Conservation (phyloP, 73 alveolate genomes). For the Uronychia binucleata region DNA sequence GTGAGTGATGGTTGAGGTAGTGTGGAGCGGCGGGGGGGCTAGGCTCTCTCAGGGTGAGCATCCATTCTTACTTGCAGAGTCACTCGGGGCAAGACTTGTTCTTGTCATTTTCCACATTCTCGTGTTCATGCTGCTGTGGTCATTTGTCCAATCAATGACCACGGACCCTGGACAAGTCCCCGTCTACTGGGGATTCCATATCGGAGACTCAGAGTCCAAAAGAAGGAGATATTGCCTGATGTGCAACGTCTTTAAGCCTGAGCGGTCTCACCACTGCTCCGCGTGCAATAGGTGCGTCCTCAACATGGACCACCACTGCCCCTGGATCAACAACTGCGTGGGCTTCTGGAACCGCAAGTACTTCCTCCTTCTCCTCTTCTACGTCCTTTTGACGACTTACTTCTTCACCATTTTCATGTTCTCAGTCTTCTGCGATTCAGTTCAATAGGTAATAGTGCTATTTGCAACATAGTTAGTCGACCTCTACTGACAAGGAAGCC, state of each 20-base stretch:
- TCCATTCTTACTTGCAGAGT: slow-evolving; percentile 20
- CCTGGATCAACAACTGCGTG: slow-evolving; percentile 96
- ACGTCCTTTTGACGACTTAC: slow-evolving; percentile 43
- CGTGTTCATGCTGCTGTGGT: slow-evolving; percentile 74
- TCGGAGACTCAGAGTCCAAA: slow-evolving; percentile 86
- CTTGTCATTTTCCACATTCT: slow-evolving; percentile 67
- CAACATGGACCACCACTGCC: slow-evolving; percentile 96
- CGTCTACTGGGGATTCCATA: slow-evolving; percentile 91
- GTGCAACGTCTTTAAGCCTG: slow-evolving; percentile 93
- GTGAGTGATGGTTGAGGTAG: no score
- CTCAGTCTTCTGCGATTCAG: no score
- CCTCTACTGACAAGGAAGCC: no score
- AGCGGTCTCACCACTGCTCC: slow-evolving; percentile 92
- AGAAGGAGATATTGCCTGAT: slow-evolving; percentile 85
- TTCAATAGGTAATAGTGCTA: no score
- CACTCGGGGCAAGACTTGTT: slow-evolving; percentile 23
- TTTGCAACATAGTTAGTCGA: no score
- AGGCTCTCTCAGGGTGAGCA: no score
- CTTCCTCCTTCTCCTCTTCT: slow-evolving; percentile 85
- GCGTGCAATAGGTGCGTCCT: slow-evolving; percentile 94
- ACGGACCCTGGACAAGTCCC: slow-evolving; percentile 97
- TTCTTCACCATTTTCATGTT: no score
- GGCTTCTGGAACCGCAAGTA: slow-evolving; percentile 94
- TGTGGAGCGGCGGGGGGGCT: no score
- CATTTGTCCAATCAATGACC: slow-evolving; percentile 78